Percentiles rank a stretch among this genome's conserved stretches.
Evolutionary conservation across 2,329 filamentous ascomycete genomes (phyloP).

Genomic region (Penicillium digitatum): DNA sequence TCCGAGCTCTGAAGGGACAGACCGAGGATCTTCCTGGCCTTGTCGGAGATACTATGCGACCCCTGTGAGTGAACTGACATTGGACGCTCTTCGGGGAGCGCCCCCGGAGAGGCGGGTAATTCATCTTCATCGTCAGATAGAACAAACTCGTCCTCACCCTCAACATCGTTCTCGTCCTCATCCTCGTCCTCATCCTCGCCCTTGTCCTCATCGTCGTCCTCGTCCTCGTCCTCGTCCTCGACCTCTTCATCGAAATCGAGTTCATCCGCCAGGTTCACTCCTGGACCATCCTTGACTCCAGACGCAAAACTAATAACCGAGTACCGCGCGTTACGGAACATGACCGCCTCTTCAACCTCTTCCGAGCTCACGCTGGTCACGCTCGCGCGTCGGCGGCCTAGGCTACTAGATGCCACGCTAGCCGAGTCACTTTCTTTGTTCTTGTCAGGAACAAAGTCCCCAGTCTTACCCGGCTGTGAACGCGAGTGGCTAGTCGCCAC

Average conservation of each 20-base stretch:
- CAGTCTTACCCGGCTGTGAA: slow-evolving; percentile 53
- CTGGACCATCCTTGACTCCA: slow-evolving; percentile 55
- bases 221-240: too few relatives aligned
- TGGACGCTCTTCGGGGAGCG: slow-evolving; percentile 44
- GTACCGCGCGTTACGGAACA: slow-evolving; percentile 61
- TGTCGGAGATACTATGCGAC: slow-evolving; percentile 36
- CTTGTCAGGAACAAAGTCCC: slow-evolving; percentile 60
- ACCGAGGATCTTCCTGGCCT: slow-evolving; percentile 46
- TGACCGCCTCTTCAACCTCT: slow-evolving; percentile 47
- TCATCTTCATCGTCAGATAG: slow-evolving; percentile 69
- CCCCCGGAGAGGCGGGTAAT: slow-evolving; percentile 51
- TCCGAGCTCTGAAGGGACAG: slow-evolving; percentile 36
- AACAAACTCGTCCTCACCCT: slow-evolving; percentile 56
- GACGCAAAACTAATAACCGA: slow-evolving; percentile 62
- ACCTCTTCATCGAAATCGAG: slow-evolving; percentile 82
- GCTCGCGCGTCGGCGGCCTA: slow-evolving; percentile 56
- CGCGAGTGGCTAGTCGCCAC: slow-evolving; percentile 26
- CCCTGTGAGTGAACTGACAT: slow-evolving; percentile 40
- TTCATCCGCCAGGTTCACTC: slow-evolving; percentile 83
- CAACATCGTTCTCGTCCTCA: too few relatives aligned
- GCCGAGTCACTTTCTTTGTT: slow-evolving; percentile 61
- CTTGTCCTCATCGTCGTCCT: too few relatives aligned
- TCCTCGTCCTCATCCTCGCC: too few relatives aligned
- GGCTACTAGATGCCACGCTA: slow-evolving; percentile 69
- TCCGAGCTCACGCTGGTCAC: slow-evolving; percentile 51